A percentile compares a stretch with the other conserved stretches of the same genome.
Conservation (phyloP, 2,329 filamentous ascomycete genomes). For the Zymoseptoria pseudotritici region DNA sequence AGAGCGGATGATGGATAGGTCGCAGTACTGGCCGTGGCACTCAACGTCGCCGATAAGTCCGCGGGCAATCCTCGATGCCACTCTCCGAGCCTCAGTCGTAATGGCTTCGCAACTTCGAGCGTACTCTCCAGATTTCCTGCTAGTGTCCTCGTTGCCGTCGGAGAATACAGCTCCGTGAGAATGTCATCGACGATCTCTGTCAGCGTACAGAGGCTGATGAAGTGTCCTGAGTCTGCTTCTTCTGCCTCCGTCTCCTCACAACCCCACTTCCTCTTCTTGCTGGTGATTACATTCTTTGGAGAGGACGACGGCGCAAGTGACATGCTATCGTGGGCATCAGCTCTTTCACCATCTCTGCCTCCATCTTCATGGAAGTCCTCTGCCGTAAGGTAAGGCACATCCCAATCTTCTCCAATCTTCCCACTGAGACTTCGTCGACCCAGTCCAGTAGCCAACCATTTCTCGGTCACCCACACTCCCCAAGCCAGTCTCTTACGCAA, state of each 20-base stretch:
- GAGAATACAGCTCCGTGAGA: constrained; percentile 34
- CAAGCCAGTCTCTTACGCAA: constrained; percentile 55
- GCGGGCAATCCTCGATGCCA: constrained; percentile 45
- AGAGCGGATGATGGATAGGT: constrained; percentile 5
- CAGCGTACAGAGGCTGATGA: constrained; percentile 45
- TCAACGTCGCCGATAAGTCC: constrained; percentile 5
- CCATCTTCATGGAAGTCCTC: constrained; percentile 36
- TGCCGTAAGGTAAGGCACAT: constrained; percentile 39
- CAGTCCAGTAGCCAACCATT: constrained; percentile 44
- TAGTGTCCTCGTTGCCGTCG: constrained; percentile 31
- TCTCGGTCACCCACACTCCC: constrained; percentile 60
- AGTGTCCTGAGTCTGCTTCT: constrained; percentile 30
- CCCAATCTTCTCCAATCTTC: constrained; percentile 44
- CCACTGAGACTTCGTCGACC: background rate
- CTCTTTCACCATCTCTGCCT: constrained; percentile 14
- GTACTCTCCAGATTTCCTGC: constrained; percentile 39
- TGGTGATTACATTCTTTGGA: background rate
- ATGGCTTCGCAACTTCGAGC: constrained; percentile 42
- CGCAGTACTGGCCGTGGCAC: background rate
- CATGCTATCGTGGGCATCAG: constrained; percentile 6
- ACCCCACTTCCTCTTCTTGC: background rate
- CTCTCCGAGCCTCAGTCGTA: constrained; percentile 42
- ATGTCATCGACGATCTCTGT: constrained; percentile 48
- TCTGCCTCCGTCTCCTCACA: background rate
- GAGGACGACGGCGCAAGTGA: background rate